Evolutionary conservation across 257 asterid species (phyloP), one percentile per base, ranked within the genome.

Genomic region (Leonotis leonurus): DNA sequence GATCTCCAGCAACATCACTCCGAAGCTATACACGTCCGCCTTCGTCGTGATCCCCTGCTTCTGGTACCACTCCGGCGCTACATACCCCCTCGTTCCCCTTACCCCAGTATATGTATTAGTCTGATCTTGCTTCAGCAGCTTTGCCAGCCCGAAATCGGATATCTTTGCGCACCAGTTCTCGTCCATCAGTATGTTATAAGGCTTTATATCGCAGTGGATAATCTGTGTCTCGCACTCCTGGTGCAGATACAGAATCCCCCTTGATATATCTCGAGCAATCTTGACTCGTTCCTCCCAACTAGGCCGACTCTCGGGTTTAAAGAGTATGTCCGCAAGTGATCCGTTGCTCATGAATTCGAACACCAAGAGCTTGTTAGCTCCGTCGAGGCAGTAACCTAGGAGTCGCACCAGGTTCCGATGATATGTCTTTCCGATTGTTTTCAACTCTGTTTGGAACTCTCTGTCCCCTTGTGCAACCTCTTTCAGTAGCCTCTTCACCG

Each of bases 151-250:
- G 7, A 80, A 85, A 39, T 85, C 88, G 0, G 90, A 78, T 2
- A 82, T 73, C 62, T 81, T 85, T 0, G 85, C 82, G 0, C 73
- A 27, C 44, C 56, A 30, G 1, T 76, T 21, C 13, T 69, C 74
- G 30, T 82, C 85, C 82, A 85, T 67, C 45, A 83, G 80, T 46
- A 80, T 77, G 77, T 83, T 86, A 33, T 81, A 85, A 22, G 91
- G 86, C 29, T 86, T 81, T 33, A 83, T 83, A 13, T 86, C 86
- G 4, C 88, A 81, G 7, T 86, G 95, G 36, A 86, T 83, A 25
- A 81, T 85, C 18, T 77, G 86, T 0, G 75, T 68, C 22, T 80
- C 78, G 8, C 90, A 85, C 26, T 85, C 85, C 14, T 85, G 81
- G 2, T 85, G 94, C 56, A 85, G 58, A 64, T 85, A 85, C 22